Evolutionary conservation across 768 basidiomycete species (phyloP), one percentile per base, ranked within the genome.

Genomic region (Xerocomellus dryophilus): DNA sequence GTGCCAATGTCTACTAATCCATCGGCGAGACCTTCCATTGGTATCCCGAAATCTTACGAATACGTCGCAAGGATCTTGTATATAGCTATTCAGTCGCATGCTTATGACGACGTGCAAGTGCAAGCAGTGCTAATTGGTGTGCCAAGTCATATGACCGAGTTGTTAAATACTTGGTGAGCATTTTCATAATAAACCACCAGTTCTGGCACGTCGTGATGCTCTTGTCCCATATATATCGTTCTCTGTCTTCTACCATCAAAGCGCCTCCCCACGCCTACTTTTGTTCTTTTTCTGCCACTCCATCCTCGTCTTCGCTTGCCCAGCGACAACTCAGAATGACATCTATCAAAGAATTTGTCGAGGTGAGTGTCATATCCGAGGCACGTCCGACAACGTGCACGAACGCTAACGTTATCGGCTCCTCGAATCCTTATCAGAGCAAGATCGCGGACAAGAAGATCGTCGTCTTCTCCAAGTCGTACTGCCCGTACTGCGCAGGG

Each of bases 401-500:
- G 17, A 51, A 21, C 20, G 41, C 50, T 56, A 25, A 78, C 54
- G 66, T 67, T 39, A 71, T 74, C 60, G 73, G 74, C 66, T 69
- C 70, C 62, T 18, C 4, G 38, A 17, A 18, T 73, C 59, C 23
- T 74, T 72, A 20, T 32, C 62, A 86, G 81, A 55, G 60, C 38
- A 67, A 75, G 23, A 82, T 87, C 56, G 54, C 64, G 5, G 66
- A 73, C 15, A 74, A 83, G 75, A 78, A 77, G 57, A 73, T 85
- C 41, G 72, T 74, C 41, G 77, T 85, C 43, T 86, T 86, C 64
- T 83, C 84, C 36, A 88, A 86, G 71, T 66, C 73, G 7, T 76
- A 61, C 39, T 87, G 85, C 66, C 78, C 78, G 6, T 82, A 73
- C 65, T 82, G 81, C 73, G 70, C 51, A 44, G 61, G 56, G 5